A percentile compares a stretch with the other conserved stretches of the same genome.
These are phyloP conservation scores for Neonectria neomacrospora DNA, from an alignment of 2,329 filamentous ascomycete genomes.

Conservation along the genomic window DNA sequence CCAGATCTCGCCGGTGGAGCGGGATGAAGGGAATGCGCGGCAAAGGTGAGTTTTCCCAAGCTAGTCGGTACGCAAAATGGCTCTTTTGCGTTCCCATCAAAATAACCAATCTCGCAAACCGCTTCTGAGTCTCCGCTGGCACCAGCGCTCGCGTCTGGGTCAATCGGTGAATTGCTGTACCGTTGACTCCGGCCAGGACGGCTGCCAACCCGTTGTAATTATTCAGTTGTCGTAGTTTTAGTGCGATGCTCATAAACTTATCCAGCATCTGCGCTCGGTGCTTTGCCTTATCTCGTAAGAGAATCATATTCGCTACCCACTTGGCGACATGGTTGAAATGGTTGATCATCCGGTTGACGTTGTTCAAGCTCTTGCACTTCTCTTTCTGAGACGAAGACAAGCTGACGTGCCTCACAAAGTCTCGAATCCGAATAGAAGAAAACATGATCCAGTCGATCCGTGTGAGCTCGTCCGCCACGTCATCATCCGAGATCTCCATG, in stretches of 20 bases:
- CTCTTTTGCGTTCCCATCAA: conserved; percentile 94
- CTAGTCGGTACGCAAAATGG: conserved; percentile 93
- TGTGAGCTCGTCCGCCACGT: conserved; percentile 90
- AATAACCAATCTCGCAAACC: conserved; percentile 88
- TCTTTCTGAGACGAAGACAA: conserved; percentile 77
- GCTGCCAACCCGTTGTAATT: conserved; percentile 98
- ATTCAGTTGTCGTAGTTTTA: conserved; percentile 88
- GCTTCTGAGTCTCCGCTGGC: conserved; percentile 76
- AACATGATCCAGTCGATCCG: conserved; percentile 99
- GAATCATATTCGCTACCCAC: conserved; percentile 84
- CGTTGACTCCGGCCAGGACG: conserved; percentile 91
- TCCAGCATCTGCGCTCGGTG: conserved; percentile 91
- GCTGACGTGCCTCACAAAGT: conserved; percentile 91
- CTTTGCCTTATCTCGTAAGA: conserved; percentile 94
- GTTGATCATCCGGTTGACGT: conserved; percentile 93
- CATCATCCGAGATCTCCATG: conserved; percentile 86
- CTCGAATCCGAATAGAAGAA: conserved; percentile 90
- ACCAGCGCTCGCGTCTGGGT: conserved; percentile 82
- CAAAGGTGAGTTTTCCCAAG: conserved; percentile 93
- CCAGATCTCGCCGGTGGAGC: conserved; percentile 87
- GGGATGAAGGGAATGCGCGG: conserved; percentile 95
- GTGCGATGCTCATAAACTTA: conserved; percentile 92
- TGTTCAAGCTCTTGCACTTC: conserved; percentile 79
- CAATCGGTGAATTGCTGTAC: conserved; percentile 85
- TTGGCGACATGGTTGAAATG: conserved; percentile 90